Percentiles rank a stretch among this genome's conserved stretches.
Conservation (phyloP, 2,329 filamentous ascomycete species). For the Talaromyces sp. region DNA sequence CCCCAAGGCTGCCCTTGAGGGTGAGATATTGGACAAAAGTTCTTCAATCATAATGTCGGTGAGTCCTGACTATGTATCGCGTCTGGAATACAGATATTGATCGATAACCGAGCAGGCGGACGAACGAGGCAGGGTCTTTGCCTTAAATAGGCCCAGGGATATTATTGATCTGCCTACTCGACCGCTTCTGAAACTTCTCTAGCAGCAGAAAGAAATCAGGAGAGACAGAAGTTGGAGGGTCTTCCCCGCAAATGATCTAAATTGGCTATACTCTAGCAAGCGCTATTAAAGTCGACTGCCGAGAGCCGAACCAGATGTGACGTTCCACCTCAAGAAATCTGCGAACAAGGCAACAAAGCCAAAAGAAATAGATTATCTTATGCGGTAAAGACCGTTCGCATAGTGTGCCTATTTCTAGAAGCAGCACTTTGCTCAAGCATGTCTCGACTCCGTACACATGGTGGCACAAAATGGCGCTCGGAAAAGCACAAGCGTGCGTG, state of each 20-base stretch:
- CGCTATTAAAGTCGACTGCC: neutral
- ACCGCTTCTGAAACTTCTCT: neutral
- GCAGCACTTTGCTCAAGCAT: neutral
- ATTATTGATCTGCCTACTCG: neutral
- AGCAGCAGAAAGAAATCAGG: neutral
- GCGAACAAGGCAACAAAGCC: neutral
- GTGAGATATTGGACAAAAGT: conserved; percentile 46
- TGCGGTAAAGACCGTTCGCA: neutral
- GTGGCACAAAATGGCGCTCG: neutral
- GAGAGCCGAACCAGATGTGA: neutral
- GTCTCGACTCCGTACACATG: neutral
- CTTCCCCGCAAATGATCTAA: conserved; percentile 7
- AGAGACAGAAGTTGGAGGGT: neutral
- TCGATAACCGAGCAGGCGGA: neutral
- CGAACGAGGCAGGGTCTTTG: neutral
- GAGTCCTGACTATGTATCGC: neutral
- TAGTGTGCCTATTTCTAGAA: neutral
- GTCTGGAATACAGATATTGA: conserved; percentile 12
- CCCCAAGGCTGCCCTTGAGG: conserved; percentile 40
- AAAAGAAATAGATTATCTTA: neutral
- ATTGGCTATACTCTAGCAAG: neutral
- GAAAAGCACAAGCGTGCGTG: neutral
- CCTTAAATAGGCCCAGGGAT: neutral
- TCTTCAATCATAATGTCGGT: conserved; percentile 51
- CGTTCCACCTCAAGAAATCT: neutral